phyloP scores from a whole-genome alignment of 1,284 basidiomycete genomes.

The Pyrrhoderma lamaoense region DNA sequence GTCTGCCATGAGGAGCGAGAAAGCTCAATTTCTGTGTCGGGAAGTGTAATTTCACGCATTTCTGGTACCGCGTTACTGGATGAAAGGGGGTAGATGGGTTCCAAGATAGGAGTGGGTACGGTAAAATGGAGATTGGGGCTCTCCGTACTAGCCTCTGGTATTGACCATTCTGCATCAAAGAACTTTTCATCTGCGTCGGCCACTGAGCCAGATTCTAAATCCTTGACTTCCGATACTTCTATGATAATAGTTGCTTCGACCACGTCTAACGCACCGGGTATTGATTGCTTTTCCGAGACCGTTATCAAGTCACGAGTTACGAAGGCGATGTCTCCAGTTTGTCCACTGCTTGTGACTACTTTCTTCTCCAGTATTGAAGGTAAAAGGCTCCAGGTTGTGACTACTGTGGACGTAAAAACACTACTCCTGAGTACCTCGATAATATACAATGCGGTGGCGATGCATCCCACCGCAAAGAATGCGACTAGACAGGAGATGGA shows the following conservation, averaged over 20 bases:
- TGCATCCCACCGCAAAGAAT: slow-evolving; percentile 31
- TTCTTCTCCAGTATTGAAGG: slow-evolving; percentile 30
- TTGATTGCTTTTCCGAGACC: slow-evolving; percentile 11
- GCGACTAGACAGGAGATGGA: slow-evolving; percentile 32
- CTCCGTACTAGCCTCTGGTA: slow-evolving; percentile 16
- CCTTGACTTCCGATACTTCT: background rate
- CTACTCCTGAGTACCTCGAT: slow-evolving; percentile 27
- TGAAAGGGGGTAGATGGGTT: slow-evolving; percentile 23
- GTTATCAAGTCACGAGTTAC: slow-evolving; percentile 7
- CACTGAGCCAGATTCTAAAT: slow-evolving; percentile 7
- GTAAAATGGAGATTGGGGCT: no score
- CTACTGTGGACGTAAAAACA: slow-evolving; percentile 30
- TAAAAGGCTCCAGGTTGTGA: slow-evolving; percentile 17
- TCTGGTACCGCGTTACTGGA: slow-evolving; percentile 23
- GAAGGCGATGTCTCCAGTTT: background rate
- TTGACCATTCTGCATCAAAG: slow-evolving; percentile 29
- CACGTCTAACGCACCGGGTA: slow-evolving; percentile 2
- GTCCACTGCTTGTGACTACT: slow-evolving; percentile 6
- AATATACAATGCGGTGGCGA: slow-evolving; percentile 31
- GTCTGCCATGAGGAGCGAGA: slow-evolving; percentile 35
- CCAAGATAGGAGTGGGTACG: no score
- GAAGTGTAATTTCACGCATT: slow-evolving; percentile 28
- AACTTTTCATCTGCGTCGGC: slow-evolving; percentile 30
- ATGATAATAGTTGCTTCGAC: background rate
- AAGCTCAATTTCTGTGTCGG: slow-evolving; percentile 19